These are phyloP conservation scores for Wickerhamomyces sp. DNA, from an alignment of 1,139 yeast genomes.

Conservation along the genomic window DNA sequence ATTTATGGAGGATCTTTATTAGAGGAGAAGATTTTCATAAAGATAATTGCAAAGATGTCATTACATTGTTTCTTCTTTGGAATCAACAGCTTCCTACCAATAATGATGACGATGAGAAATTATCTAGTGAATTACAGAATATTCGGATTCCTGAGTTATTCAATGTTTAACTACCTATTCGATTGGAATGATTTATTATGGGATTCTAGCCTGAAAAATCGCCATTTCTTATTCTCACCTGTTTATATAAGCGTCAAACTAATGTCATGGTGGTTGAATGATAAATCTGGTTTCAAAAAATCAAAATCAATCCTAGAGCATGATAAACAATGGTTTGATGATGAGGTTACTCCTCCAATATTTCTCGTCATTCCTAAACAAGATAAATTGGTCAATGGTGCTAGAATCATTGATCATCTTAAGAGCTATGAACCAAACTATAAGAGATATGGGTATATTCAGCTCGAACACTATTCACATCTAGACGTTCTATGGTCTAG, in stretches of 20 bases:
- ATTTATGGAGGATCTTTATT: conserved; percentile 78
- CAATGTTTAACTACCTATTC: conserved; percentile 79
- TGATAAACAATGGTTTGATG: conserved; percentile 52
- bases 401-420: conserved; percentile 49
- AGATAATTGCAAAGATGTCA: conserved; percentile 29
- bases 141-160: conserved; percentile 62
- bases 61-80: conserved; percentile 53
- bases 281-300: conserved; percentile 46
- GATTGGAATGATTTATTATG: conserved; percentile 82
- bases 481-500: conserved; percentile 89
- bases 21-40: conserved; percentile 49
- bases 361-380: conserved; percentile 56
- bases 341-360: conserved; percentile 43
- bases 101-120: conserved; percentile 48
- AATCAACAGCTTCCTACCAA: conserved; percentile 53
- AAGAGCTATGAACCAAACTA: conserved; percentile 40
- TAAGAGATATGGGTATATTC: conserved; percentile 38
- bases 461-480: conserved; percentile 67
- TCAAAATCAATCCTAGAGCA: conserved; percentile 52
- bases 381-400: conserved; percentile 68
- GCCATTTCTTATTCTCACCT: conserved; percentile 85
- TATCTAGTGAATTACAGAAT: conserved; percentile 41
- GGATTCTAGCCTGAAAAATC: conserved; percentile 61
- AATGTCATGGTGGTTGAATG: conserved; percentile 88
- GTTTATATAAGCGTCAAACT: conserved; percentile 72